phyloP scores from a whole-genome alignment of 371 early-diverging fungal genomes.

The Syncephalis plumigaleata region DNA sequence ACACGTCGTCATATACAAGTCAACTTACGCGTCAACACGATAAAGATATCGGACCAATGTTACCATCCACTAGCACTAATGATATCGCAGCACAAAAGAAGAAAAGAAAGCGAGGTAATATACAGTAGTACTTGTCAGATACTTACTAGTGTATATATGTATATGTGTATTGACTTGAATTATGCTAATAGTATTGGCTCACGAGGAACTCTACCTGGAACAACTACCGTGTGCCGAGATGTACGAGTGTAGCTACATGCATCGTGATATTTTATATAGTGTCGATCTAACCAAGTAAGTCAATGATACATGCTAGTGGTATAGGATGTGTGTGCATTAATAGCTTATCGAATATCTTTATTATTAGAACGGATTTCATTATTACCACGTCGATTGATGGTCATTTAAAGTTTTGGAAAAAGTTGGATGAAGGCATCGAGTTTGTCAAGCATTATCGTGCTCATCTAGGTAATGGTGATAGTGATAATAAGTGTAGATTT shows the following conservation, averaged over 20 bases:
- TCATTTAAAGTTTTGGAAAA: constrained; percentile 97
- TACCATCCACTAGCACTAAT: too few relatives aligned
- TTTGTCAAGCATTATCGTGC: constrained; percentile 94
- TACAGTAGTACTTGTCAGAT: too few relatives aligned
- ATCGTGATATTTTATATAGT: constrained; percentile 69
- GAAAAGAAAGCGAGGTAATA: too few relatives aligned
- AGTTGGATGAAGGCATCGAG: constrained; percentile 79
- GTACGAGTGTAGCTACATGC: constrained; percentile 92
- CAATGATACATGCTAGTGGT: too few relatives aligned
- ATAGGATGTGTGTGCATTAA: not conserved
- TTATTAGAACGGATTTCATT: constrained; percentile 65
- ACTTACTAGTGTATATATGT: too few relatives aligned
- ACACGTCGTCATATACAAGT: too few relatives aligned
- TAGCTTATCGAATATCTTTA: constrained; percentile 2
- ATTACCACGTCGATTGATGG: constrained; percentile 91
- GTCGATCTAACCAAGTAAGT: constrained; percentile 52
- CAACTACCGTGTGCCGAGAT: constrained; percentile 66
- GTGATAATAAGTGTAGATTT: too few relatives aligned
- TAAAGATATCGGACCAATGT: too few relatives aligned
- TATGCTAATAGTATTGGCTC: constrained; percentile 30
- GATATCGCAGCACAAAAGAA: too few relatives aligned
- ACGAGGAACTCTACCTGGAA: constrained; percentile 60
- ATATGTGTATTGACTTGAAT: too few relatives aligned
- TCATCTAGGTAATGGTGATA: constrained; percentile 45
- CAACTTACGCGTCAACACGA: too few relatives aligned